Percentiles rank a stretch among this genome's conserved stretches.
These are phyloP conservation scores for Acmispon strigosus DNA, from an alignment of 306 rosid species.

Conservation along the genomic window DNA sequence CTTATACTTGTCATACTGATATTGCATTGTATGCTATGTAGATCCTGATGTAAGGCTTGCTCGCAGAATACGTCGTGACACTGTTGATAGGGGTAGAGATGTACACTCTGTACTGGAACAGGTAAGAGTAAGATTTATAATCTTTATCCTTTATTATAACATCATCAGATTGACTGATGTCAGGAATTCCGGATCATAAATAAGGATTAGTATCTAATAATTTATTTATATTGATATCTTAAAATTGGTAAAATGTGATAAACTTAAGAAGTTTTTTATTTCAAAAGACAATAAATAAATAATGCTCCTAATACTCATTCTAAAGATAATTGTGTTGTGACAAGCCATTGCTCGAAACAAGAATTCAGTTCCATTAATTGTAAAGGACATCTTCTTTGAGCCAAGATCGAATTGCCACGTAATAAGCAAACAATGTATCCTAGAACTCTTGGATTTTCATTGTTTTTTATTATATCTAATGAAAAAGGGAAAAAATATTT, in stretches of 20 bases:
- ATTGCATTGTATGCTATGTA: conserved; percentile 23
- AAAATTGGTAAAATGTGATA: background rate
- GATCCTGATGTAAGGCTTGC: conserved; percentile 99
- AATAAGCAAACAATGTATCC: background rate
- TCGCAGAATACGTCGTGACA: conserved; percentile 86
- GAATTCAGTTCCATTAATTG: background rate
- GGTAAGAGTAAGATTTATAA: conserved; percentile 47
- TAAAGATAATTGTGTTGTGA: background rate
- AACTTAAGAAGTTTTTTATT: background rate
- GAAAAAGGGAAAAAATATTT: background rate
- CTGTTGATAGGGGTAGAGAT: conserved; percentile 89
- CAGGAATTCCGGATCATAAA: background rate
- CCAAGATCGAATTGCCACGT: background rate
- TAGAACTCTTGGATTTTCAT: background rate
- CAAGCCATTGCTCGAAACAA: background rate
- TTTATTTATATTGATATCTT: conserved; percentile 14
- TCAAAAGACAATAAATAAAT: background rate
- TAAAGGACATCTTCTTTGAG: conserved; percentile 1
- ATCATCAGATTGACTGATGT: background rate
- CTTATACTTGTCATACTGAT: conserved; percentile 16
- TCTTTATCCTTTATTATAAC: background rate
- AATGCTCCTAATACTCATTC: background rate
- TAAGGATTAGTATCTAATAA: background rate
- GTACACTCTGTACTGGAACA: conserved; percentile 84
- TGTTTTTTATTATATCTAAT: too few species aligned